Conservation (phyloP, 495 filamentous ascomycete genomes). For the Neurospora sp. region DNA sequence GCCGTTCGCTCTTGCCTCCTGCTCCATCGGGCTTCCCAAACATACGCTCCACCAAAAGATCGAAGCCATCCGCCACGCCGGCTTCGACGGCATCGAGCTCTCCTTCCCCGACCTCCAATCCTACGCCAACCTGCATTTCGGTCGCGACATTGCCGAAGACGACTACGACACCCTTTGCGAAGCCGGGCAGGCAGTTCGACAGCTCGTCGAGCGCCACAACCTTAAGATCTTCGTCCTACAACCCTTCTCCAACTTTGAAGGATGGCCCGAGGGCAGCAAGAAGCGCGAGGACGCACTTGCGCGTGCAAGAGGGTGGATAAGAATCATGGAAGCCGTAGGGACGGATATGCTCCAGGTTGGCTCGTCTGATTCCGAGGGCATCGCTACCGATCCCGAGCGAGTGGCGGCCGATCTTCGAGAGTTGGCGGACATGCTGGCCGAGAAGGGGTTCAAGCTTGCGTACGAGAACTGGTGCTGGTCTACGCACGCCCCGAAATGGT, state of each 20-base stretch:
- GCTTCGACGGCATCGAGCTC: constrained; percentile 64
- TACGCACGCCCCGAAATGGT: constrained; percentile 59
- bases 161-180: constrained; percentile 47
- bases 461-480: constrained; percentile 89
- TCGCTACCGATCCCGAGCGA: constrained; percentile 34
- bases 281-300: constrained; percentile 57
- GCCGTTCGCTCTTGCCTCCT: constrained; percentile 11
- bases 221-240: constrained; percentile 66
- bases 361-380: constrained; percentile 53
- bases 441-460: constrained; percentile 48
- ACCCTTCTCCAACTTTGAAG: constrained; percentile 73
- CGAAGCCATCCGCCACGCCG: constrained; percentile 52
- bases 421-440: constrained; percentile 53
- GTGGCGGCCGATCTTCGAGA: constrained; percentile 53
- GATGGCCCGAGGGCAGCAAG: constrained; percentile 48
- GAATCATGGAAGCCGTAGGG: constrained; percentile 60
- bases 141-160: constrained; percentile 38
- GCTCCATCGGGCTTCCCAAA: constrained; percentile 14
- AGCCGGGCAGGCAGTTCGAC: constrained; percentile 41
- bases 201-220: constrained; percentile 39
- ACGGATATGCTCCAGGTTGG: constrained; percentile 74
- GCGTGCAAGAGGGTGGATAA: constrained; percentile 58
- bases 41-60: constrained; percentile 56
- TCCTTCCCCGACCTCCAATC: constrained; percentile 65
- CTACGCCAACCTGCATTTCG: constrained; percentile 44